Conservation (phyloP, 306 rosid species). For the Quercus cerris region DNA sequence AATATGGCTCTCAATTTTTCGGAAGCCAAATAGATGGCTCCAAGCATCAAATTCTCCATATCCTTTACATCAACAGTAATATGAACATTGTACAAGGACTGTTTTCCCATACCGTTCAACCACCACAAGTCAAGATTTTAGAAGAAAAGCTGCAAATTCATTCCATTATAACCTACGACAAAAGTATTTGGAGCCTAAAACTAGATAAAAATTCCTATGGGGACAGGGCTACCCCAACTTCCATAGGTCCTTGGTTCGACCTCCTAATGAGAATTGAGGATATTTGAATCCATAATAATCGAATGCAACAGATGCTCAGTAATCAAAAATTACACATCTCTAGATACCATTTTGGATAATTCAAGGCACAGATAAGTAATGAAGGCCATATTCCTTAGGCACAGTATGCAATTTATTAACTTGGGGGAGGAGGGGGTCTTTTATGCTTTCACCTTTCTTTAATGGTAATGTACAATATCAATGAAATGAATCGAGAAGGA, state of each 20-base stretch:
- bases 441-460: neutral
- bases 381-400: neutral
- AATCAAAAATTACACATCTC: neutral
- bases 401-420: neutral
- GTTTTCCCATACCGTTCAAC: constrained; percentile 97
- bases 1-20: constrained; percentile 80
- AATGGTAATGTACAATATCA: neutral
- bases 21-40: constrained; percentile 78
- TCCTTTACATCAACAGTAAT: constrained; percentile 62
- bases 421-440: too few species aligned
- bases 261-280: neutral
- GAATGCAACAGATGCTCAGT: constrained; percentile 19
- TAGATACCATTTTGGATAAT: neutral
- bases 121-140: constrained; percentile 90
- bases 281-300: constrained; percentile 13
- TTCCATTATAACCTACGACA: constrained; percentile 21
- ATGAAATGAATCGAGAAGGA: neutral
- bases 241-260: too few species aligned
- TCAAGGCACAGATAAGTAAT: neutral
- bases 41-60: constrained; percentile 84
- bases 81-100: constrained; percentile 63
- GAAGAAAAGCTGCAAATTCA: constrained; percentile 67
- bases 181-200: constrained; percentile 6
- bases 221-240: too few species aligned
- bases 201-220: neutral